Percentiles rank a stretch among this genome's conserved stretches.
Evolutionary conservation across 345 rosid species (phyloP).

Genomic region (Acer saccharum): DNA sequence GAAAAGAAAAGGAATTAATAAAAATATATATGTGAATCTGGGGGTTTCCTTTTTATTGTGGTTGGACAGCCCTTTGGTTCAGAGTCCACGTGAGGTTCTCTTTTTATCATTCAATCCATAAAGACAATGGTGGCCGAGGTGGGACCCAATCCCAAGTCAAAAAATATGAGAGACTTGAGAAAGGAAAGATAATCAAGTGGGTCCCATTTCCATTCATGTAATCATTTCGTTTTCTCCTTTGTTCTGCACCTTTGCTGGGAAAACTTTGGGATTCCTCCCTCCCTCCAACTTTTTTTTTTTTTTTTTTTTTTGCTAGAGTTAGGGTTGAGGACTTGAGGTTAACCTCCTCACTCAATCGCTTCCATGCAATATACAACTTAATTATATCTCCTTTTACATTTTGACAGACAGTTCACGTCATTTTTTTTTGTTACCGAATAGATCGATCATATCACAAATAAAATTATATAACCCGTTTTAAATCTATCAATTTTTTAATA

Average conservation of each 20-base stretch:
- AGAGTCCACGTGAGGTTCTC: conserved; percentile 99
- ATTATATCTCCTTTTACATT: too few relatives aligned
- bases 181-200: conserved; percentile 47
- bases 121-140: conserved; percentile 86
- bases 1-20: background rate
- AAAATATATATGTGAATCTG: conserved; percentile 23
- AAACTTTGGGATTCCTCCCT: conserved; percentile 44
- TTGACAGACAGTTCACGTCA: too few relatives aligned
- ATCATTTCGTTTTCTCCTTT: conserved; percentile 72
- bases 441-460: too few relatives aligned
- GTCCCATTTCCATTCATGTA: conserved; percentile 75
- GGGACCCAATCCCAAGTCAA: conserved; percentile 72
- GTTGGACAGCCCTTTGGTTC: conserved; percentile 90
- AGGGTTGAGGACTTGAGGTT: conserved; percentile 13
- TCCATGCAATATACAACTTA: background rate
- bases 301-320: too few relatives aligned
- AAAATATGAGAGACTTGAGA: conserved; percentile 43
- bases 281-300: too few relatives aligned
- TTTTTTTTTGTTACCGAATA: too few relatives aligned
- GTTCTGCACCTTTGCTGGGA: conserved; percentile 53
- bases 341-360: background rate
- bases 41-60: conserved; percentile 46
- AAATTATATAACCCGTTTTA: too few relatives aligned
- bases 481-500: too few relatives aligned
- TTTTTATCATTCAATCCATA: conserved; percentile 95